Evolutionary conservation across 2,329 filamentous ascomycete genomes (phyloP), one percentile per base, ranked within the genome.

Genomic region (Incumbomyces lentus): DNA sequence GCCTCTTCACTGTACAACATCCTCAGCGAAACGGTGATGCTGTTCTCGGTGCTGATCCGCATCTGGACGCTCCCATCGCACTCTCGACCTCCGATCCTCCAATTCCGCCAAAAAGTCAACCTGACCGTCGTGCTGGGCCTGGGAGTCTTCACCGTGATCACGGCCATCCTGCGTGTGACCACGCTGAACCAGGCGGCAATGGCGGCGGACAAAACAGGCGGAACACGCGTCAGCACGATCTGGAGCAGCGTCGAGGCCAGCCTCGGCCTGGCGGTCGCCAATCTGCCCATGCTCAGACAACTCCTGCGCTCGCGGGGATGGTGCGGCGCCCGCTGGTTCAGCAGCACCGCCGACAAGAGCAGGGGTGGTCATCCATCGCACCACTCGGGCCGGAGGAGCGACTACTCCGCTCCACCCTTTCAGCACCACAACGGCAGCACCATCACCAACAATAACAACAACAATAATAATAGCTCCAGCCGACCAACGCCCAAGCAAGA

Each of bases 31-130:
- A 33, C 64, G 7, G 50, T 62, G 11, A 62, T 66, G 43, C 51
- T 66, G 32, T 36, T 59, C 12, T 52, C 65, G 26, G 62, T 63
- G 1, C 58, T 65, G 44, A 58, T 60, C 1, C 52, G 63, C 2
- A 55, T 65, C 29, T 60, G 58, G 47, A 53, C 51, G 6, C 52
- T 63, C 14, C 53, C 57, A 17, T 37, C 17, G 7, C 42, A 45
- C 22, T 45, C 42, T 29, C 42, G 38, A 31, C 42, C 42, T 14
- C 42, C 42, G 10, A 45, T 45, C 33, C 48, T 66, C 13, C 58
- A 58, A 11, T 18, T 47, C 3, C 63, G 63, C 2, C 72, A 75
- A 46, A 75, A 76, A 45, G 57, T 73, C 12, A 74, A 72, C 0
- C 64, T 81, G 32, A 64, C 58, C 54, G 57, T 46, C 50, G 64